These are phyloP conservation scores for Oenanthe javanica DNA, from an alignment of 140 eudicot genomes.

Conservation along the genomic window DNA sequence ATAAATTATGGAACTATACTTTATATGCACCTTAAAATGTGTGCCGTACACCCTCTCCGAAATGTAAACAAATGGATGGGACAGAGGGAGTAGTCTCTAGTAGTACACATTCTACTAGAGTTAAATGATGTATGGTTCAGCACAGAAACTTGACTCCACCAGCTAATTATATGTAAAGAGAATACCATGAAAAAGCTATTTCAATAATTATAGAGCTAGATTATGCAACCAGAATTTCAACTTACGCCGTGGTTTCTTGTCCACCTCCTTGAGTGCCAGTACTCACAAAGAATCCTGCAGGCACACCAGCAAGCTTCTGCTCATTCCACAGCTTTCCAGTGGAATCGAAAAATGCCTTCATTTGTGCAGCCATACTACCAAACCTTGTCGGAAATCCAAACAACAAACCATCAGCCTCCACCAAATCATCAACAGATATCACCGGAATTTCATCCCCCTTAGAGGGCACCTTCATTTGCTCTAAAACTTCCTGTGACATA, in stretches of 20 bases:
- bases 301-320: slow-evolving; percentile 90
- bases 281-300: slow-evolving; percentile 94
- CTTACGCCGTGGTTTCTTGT: slow-evolving; percentile 95
- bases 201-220: not conserved
- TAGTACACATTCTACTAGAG: not conserved
- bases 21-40: too few relatives aligned
- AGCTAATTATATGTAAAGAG: not conserved
- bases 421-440: slow-evolving; percentile 49
- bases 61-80: too few relatives aligned
- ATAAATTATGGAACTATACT: too few relatives aligned
- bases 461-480: slow-evolving; percentile 61
- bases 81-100: too few relatives aligned
- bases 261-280: slow-evolving; percentile 97
- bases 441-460: slow-evolving; percentile 55
- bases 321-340: slow-evolving; percentile 71
- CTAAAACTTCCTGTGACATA: slow-evolving; percentile 41
- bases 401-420: slow-evolving; percentile 70
- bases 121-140: not conserved
- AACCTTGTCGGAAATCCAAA: slow-evolving; percentile 93
- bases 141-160: not conserved
- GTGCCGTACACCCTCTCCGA: too few relatives aligned
- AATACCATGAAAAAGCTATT: not conserved
- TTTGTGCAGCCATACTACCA: slow-evolving; percentile 81
- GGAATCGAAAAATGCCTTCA: slow-evolving; percentile 85
- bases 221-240: slow-evolving; percentile 6